Base-by-base conservation (phyloP, 2,329 filamentous ascomycete species). In the Diaporthe citriasiana region DNA sequence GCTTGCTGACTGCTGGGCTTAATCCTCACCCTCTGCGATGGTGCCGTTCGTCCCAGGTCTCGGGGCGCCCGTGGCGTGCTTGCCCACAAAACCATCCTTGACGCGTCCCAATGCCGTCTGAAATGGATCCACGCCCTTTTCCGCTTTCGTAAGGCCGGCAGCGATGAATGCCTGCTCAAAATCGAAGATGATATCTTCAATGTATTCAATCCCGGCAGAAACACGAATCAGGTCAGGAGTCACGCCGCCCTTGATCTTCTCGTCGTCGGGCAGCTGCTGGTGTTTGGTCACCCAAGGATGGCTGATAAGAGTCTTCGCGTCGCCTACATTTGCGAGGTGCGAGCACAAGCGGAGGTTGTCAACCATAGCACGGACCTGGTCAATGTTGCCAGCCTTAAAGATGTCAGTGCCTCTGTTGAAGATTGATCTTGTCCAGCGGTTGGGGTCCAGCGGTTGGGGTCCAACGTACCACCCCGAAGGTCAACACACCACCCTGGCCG, bases 211-310 rank as follows among this genome's bases (percentile, higher is more conserved):
- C 4, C 78, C 78, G 0, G 80, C 77, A 10, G 77, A 80, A 8
- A 80, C 69, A 17, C 78, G 75, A 69, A 80, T 79, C 8, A 80
- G 60, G 33, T 78, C 78, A 3, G 77, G 76, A 82, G 91, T 93
- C 27, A 93, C 91, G 78, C 92, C 92, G 27, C 89, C 91, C 79
- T 87, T 89, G 57, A 86, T 82, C 80, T 89, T 91, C 83, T 94
- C 92, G 77, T 93, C 87, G 15, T 93, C 91, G 27, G 84, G 87
- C 74, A 94, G 85, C 82, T 93, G 92, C 83, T 93, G 90, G 79
- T 94, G 92, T 22, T 92, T 94, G 1, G 92, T 94, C 13, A 89
- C 90, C 90, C 91, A 65, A 38, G 19, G 25, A n/a, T 50, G 17
- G 17, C 4, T n/a, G 8, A 8, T n/a, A 47, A 47, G 45, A 47